phyloP scores from a whole-genome alignment of 495 filamentous ascomycete species.

The Elasticomyces elasticus region DNA sequence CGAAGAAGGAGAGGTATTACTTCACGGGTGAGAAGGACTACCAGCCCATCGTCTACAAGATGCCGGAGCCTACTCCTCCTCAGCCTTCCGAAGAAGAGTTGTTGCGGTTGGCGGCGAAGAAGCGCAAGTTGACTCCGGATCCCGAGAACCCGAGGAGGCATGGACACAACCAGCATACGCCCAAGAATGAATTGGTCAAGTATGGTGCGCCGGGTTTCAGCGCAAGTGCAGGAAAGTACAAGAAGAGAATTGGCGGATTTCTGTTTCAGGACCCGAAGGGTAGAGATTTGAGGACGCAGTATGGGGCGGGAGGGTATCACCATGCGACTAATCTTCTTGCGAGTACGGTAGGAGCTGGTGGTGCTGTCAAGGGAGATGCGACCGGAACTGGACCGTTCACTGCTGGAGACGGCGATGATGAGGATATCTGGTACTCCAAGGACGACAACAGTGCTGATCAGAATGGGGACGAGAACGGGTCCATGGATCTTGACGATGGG shows the following conservation, averaged over 20 bases:
- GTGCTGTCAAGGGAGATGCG: too few relatives aligned
- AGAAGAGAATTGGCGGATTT: constrained; percentile 42
- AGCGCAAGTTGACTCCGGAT: not conserved
- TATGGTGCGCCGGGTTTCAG: constrained; percentile 12
- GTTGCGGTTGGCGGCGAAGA: not conserved
- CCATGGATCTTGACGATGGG: too few relatives aligned
- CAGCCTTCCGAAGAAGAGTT: too few relatives aligned
- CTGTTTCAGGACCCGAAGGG: constrained; percentile 5
- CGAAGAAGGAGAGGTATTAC: constrained; percentile 6
- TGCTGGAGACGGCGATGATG: too few relatives aligned
- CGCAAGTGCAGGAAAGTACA: not conserved
- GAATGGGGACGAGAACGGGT: too few relatives aligned
- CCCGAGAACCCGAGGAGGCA: not conserved
- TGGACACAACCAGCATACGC: constrained; percentile 18
- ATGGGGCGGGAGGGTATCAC: not conserved
- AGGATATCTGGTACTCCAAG: too few relatives aligned
- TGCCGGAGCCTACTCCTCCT: not conserved
- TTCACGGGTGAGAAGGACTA: constrained; percentile 16
- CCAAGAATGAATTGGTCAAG: constrained; percentile 14
- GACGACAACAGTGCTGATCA: too few relatives aligned
- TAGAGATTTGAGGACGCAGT: not conserved
- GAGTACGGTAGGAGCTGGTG: not conserved
- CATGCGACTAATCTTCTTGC: not conserved
- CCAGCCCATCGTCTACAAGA: constrained; percentile 11
- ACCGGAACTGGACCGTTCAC: too few relatives aligned